These are phyloP conservation scores for Phytophthora citrophthora DNA, from an alignment of 352 stramenopile genomes.

Conservation along the genomic window DNA sequence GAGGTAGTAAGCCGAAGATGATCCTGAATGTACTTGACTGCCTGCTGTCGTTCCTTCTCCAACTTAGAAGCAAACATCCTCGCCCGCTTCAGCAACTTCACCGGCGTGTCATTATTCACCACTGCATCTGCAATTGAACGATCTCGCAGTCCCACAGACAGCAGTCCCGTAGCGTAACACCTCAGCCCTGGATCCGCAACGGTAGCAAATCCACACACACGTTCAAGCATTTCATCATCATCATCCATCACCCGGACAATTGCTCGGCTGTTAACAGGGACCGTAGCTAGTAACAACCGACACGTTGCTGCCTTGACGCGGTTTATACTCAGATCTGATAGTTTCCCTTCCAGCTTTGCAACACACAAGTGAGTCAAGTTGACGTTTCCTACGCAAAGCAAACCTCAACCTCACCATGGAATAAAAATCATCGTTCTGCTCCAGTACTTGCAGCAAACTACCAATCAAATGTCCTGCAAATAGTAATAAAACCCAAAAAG, in stretches of 20 bases:
- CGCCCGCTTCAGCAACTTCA: conserved; percentile 77
- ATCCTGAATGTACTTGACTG: conserved; percentile 84
- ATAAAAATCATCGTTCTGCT: conserved; percentile 87
- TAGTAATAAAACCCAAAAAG: conserved; percentile 4
- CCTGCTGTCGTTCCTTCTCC: conserved; percentile 67
- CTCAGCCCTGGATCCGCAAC: conserved; percentile 61
- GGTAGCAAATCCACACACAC: conserved; percentile 70
- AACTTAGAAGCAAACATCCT: conserved; percentile 82
- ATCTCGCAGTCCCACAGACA: conserved; percentile 80
- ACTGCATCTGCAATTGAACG: conserved; percentile 82
- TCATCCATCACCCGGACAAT: conserved; percentile 75
- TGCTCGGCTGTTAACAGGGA: conserved; percentile 73
- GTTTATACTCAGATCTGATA: conserved; percentile 60
- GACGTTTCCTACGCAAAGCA: conserved; percentile 18
- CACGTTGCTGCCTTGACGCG: conserved; percentile 76
- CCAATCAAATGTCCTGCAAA: conserved; percentile 76
- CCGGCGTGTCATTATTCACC: conserved; percentile 79
- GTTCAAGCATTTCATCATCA: conserved; percentile 82
- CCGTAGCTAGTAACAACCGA: conserved; percentile 75
- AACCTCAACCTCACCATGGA: conserved; percentile 52
- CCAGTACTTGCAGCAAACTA: conserved; percentile 76
- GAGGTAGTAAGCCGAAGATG: conserved; percentile 45
- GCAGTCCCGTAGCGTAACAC: conserved; percentile 79
- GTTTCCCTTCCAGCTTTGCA: conserved; percentile 66
- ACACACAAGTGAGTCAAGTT: conserved; percentile 15